Base-by-base conservation (phyloP, 2,329 filamentous ascomycete species). In the Fusarium multiceps region DNA sequence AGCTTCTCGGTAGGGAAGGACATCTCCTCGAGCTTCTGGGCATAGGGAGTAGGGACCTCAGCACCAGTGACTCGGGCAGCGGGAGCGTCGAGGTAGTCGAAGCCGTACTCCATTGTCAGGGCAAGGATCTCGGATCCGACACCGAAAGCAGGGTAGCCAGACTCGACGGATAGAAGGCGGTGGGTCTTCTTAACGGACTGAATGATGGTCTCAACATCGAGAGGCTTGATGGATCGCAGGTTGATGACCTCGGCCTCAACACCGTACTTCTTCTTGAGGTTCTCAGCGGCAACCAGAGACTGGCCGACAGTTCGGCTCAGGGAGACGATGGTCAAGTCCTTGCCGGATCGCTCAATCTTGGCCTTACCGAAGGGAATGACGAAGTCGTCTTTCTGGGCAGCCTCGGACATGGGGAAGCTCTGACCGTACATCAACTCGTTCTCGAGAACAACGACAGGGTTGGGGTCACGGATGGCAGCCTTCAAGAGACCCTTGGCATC, bases 171-270 rank as follows among this genome's bases (percentile, higher is more conserved):
- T 81, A 99, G 88, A 69, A 99, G 89, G 78, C 92, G 92, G 80
- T 93, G 92, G 20, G 96, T 99, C 91, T 99, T 99, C 92, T 99
- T 98, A 80, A 99, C 91, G 14, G 94, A 98, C 82, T 97, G 94
- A 82, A 98, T 87, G 77, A 99, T 98, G 73, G 93, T 88, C 83
- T 98, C 94, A 64, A 99, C 88, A 78, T 99, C 96, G 73, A 99
- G 88, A 45, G 96, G 96, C 88, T 98, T 99, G 84, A 99, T 85
- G 74, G 94, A 98, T 77, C 96, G 94, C 78, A 99, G 90, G 87
- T 99, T 99, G 88, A 99, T 92, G 71, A 99, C 96, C 85, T 99
- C 96, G 58, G 89, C 92, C 76, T 98, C 95, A 64, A 98, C 90
- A 68, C 96, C 96, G 82, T 98, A 98, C 81, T 97, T 97, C 86